phyloP scores from a whole-genome alignment of 495 filamentous ascomycete species.

The Ascodesmis nigricans region DNA sequence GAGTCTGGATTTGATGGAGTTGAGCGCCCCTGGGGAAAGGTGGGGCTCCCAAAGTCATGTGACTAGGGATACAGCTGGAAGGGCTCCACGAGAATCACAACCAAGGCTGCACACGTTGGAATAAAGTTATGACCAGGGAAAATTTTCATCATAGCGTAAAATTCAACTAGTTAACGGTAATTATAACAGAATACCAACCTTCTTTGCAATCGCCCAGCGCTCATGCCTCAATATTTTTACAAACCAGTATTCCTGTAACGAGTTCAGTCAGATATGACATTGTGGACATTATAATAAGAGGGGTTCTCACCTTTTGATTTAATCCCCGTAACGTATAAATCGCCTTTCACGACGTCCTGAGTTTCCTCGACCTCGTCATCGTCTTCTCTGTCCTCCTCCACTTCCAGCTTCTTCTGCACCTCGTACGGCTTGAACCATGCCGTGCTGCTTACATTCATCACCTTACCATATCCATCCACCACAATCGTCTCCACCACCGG shows the following conservation, averaged over 20 bases:
- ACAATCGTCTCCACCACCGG: slow-evolving; percentile 15
- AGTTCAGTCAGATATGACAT: slow-evolving; percentile 1
- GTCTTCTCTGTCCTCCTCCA: neutral
- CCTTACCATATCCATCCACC: slow-evolving; percentile 10
- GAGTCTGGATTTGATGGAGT: too few relatives aligned
- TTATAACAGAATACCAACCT: too few relatives aligned
- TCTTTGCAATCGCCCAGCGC: too few relatives aligned
- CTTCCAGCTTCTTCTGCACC: slow-evolving; percentile 1
- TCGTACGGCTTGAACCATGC: slow-evolving; percentile 9
- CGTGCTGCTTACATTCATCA: slow-evolving; percentile 14
- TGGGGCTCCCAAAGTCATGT: too few relatives aligned
- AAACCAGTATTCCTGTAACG: slow-evolving; percentile 6
- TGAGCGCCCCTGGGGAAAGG: too few relatives aligned
- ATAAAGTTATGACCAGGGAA: too few relatives aligned
- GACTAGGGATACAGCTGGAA: too few relatives aligned
- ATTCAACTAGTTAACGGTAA: too few relatives aligned
- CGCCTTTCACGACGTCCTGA: slow-evolving; percentile 3
- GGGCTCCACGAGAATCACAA: too few relatives aligned
- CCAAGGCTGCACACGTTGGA: too few relatives aligned
- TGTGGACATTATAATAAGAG: neutral
- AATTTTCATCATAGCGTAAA: too few relatives aligned
- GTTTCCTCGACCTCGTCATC: slow-evolving; percentile 2
- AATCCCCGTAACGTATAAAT: slow-evolving; percentile 5
- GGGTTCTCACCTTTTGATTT: neutral
- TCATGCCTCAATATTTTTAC: slow-evolving; percentile 7